Evolutionary conservation across 2,329 filamentous ascomycete species (phyloP).

Genomic region (Fusarium buharicum): DNA sequence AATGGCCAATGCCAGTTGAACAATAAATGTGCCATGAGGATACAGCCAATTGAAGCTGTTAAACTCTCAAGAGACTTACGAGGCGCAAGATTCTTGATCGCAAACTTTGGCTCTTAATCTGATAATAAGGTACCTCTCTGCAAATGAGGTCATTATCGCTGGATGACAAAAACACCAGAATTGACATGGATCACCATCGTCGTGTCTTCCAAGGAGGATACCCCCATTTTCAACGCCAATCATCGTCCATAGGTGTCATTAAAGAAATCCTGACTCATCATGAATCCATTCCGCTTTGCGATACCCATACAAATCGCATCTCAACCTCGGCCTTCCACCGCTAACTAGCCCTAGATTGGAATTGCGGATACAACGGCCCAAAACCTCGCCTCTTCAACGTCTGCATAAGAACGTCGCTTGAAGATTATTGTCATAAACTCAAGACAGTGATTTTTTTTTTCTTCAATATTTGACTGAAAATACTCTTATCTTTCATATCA

Average conservation of each 20-base stretch:
- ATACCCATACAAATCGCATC: constrained; percentile 17
- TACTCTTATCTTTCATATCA: not conserved
- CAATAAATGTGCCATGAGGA: not conserved
- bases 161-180: constrained; percentile 25
- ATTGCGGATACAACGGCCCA: no score
- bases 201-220: not conserved
- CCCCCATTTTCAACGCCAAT: constrained; percentile 15
- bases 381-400: constrained; percentile 19
- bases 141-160: constrained; percentile 26
- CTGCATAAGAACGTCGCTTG: not conserved
- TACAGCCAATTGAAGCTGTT: constrained; percentile 20
- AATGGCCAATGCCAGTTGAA: constrained; percentile 17
- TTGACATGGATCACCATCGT: constrained; percentile 10
- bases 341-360: constrained; percentile 6
- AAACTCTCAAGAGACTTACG: constrained; percentile 1
- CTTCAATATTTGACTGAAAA: constrained; percentile 5
- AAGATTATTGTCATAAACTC: not conserved
- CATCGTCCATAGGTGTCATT: not conserved
- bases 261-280: constrained; percentile 28
- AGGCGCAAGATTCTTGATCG: not conserved
- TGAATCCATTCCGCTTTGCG: constrained; percentile 20
- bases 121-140: not conserved
- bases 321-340: constrained; percentile 20
- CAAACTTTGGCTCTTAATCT: constrained; percentile 10
- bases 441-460: not conserved